Evolutionary conservation across 306 rosid species (phyloP), one percentile per base, ranked within the genome.

Genomic region (Trifolium subterraneum): DNA sequence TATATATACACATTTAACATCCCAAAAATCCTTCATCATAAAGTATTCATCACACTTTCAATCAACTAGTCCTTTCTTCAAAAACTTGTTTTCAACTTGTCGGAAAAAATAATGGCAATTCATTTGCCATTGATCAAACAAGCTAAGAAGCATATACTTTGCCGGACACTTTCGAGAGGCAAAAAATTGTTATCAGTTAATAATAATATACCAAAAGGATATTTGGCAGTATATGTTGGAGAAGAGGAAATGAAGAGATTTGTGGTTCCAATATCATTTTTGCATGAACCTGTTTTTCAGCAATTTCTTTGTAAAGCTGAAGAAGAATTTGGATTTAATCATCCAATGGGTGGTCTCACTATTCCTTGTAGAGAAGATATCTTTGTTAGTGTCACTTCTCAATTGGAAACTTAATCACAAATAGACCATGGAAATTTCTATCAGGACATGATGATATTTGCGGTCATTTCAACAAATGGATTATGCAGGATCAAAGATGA

Each of bases 201-300:
- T 4, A n/a, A 18, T 64, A 90, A 86, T 84, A 93, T 91, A 69
- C 99, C 95, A 36, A 94, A 87, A 81, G 96, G 99, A 0, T 94
- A 94, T 65, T 80, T 92, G 41, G 93, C 90, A 82, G 95, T 94
- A 2, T 94, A 94, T 47, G 99, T 92, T 68, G 97, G 99, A 63
- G 87, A 91, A 75, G 70, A 64, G 1, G 44, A 65, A 41, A 41
- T 90, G 41, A 92, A 82, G 83, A 90, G 96, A 78, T 91, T 87
- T 79, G 95, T 92, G 48, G 83, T 94, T 79, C 97, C 97, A 50
- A 86, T 94, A 70, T 79, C 92, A 33, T 88, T 87, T 83, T 87
- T 94, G 85, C 90, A 88, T 41, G 89, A 88, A 35, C 98, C 96
- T 73, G 35, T 81, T 83, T 70, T 94, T 94, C 84, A 83, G 80